phyloP scores from a whole-genome alignment of 2,329 filamentous ascomycete species.

The Ascocoryne sarcoides region DNA sequence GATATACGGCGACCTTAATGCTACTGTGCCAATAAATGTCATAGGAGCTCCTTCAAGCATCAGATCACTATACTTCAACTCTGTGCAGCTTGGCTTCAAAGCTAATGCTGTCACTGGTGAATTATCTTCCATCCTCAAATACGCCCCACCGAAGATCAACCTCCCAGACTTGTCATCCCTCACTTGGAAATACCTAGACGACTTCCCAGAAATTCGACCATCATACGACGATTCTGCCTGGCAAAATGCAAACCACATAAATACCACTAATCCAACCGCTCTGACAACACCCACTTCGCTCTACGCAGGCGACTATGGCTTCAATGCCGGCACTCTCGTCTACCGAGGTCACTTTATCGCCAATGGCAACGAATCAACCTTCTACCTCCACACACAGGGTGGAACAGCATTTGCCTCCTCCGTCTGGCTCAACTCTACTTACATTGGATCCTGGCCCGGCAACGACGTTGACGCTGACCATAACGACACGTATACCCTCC shows the following conservation, averaged over 20 bases:
- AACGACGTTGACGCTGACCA: constrained; percentile 38
- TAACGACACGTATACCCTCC: constrained; percentile 48
- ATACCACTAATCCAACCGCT: constrained; percentile 50
- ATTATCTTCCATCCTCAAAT: constrained; percentile 44
- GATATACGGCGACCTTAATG: constrained; percentile 64
- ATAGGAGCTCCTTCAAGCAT: constrained; percentile 49
- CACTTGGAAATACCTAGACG: constrained; percentile 62
- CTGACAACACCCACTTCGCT: constrained; percentile 51
- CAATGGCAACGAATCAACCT: constrained; percentile 46
- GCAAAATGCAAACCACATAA: constrained; percentile 48
- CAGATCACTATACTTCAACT: constrained; percentile 55
- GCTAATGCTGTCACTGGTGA: constrained; percentile 37
- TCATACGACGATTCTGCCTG: constrained; percentile 63
- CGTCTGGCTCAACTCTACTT: constrained; percentile 55
- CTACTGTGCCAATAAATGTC: constrained; percentile 58
- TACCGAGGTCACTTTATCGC: constrained; percentile 64
- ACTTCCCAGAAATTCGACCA: constrained; percentile 57
- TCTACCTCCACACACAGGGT: constrained; percentile 54
- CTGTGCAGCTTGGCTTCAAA: constrained; percentile 32
- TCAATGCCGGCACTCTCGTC: constrained; percentile 57
- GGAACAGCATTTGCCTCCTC: constrained; percentile 59
- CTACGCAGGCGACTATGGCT: constrained; percentile 66
- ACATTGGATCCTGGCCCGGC: constrained; percentile 56
- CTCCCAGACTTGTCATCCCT: constrained; percentile 50
- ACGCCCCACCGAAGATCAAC: constrained; percentile 38